These are phyloP conservation scores for Choanephora cucurbitarum DNA, from an alignment of 371 early-diverging fungal species.

Conservation along the genomic window DNA sequence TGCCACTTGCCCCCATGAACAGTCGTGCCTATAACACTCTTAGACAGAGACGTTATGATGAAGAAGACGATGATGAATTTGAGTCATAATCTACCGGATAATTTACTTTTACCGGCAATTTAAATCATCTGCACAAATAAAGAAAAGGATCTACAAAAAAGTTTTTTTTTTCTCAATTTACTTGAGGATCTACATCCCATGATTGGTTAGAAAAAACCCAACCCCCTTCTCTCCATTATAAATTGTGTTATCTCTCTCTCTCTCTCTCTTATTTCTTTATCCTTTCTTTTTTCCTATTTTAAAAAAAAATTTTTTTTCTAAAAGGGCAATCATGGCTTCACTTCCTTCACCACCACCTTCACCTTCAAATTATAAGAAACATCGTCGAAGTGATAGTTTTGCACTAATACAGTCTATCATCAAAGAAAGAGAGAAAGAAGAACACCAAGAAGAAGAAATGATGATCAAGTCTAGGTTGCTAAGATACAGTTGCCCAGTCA, in stretches of 20 bases:
- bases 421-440: conserved; percentile 36
- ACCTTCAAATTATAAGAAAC: conserved; percentile 16
- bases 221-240: conserved; percentile 1
- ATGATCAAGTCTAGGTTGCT: conserved; percentile 21
- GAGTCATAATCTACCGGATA: no score
- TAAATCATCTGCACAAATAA: conserved; percentile 8
- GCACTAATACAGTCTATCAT: conserved; percentile 40
- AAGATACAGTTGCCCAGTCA: conserved; percentile 9
- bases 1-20: conserved; percentile 8
- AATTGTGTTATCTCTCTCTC: neutral
- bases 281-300: conserved; percentile 2
- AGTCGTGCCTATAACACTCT: neutral
- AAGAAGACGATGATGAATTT: neutral
- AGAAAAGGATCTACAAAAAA: conserved; percentile 14
- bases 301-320: neutral
- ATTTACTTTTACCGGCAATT: neutral
- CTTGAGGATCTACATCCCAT: conserved; percentile 14
- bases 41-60: conserved; percentile 4
- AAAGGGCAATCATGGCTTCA: conserved; percentile 13
- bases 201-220: conserved; percentile 18
- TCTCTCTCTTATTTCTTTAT: conserved; percentile 8
- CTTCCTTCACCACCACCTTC: conserved; percentile 29
- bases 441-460: conserved; percentile 34
- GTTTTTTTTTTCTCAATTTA: no score
- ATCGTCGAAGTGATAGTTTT: conserved; percentile 42